Evolutionary conservation across 345 rosid species (phyloP), one percentile per base, ranked within the genome.

Genomic region (Schrenkiella parvula): DNA sequence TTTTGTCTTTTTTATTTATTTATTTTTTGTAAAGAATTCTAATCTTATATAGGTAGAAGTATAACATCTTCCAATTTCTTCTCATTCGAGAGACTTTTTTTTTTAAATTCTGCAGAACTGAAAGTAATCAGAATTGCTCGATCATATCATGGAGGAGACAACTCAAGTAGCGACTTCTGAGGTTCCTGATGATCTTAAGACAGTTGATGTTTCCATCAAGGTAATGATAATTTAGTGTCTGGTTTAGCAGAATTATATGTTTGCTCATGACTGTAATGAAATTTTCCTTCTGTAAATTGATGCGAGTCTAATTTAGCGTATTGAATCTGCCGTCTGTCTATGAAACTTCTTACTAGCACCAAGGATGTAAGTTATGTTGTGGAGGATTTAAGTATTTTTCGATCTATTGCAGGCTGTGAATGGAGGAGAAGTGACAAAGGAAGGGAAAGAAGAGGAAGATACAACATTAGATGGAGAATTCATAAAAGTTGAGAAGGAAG

Each of bases 401-500:
- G 50, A 66, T 71, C 13, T 53, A 28, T 74, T 58, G 23, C 80
- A 87, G 99, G 82, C 64, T 28, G 55, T 55, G 35, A 87, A 84
- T 58, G 95, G 87, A 69, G 95, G 87, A 69, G 91, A 79, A 13
- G 51, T 73, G 76, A 73, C 74, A 10, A 65, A 71, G 41, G 83
- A 58, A 15, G 85, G 74, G 25, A 86, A 86, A 78, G 98, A 89
- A 52, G 98, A 88, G 58, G 93, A 95, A 61, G 99, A 59, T 22
- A 23, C 64, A 38, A 59, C 64, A 37, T 21, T 35, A 22, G 66
- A 84, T 62, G 97, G 91, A 59, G 98, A 85, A 73, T 95, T 95
- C 83, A 90, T 95, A 46, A 95, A 95, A 75, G 93, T 95, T 54
- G 98, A 95, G 82, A 88, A 78, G 83, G 99, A 91, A 80, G 79